Conservation (phyloP, 768 basidiomycete genomes). For the Mycena vitilis region DNA sequence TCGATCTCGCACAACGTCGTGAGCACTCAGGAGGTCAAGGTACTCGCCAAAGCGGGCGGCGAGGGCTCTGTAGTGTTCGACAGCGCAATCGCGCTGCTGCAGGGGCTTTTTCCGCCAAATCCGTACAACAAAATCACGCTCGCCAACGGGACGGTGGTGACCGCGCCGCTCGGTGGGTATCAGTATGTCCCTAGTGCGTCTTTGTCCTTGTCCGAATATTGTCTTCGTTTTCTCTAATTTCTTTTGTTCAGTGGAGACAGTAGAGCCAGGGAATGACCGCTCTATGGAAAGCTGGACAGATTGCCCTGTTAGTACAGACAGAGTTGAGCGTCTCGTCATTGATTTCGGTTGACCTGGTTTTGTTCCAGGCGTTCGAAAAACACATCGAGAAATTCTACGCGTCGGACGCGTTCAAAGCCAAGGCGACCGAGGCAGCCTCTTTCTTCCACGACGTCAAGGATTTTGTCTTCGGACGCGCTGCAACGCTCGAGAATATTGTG, state of each 20-base stretch:
- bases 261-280: constrained; percentile 85
- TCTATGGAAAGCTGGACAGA: constrained; percentile 85
- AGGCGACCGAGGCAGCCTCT: constrained; percentile 50
- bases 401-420: constrained; percentile 59
- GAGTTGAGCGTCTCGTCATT: too few species aligned
- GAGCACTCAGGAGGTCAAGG: constrained; percentile 77
- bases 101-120: constrained; percentile 89
- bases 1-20: constrained; percentile 76
- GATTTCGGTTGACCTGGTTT: too few species aligned
- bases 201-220: neutral
- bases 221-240: neutral
- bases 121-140: constrained; percentile 76
- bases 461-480: constrained; percentile 59
- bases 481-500: constrained; percentile 62
- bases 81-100: constrained; percentile 85
- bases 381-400: constrained; percentile 55
- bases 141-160: constrained; percentile 79
- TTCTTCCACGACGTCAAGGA: constrained; percentile 63
- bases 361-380: constrained; percentile 59
- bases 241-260: constrained; percentile 73
- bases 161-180: constrained; percentile 83
- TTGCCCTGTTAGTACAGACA: constrained; percentile 62
- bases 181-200: constrained; percentile 83
- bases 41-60: constrained; percentile 85
- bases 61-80: constrained; percentile 91